phyloP scores from a whole-genome alignment of 1,284 basidiomycete genomes.

The Boletus holoroseus region DNA sequence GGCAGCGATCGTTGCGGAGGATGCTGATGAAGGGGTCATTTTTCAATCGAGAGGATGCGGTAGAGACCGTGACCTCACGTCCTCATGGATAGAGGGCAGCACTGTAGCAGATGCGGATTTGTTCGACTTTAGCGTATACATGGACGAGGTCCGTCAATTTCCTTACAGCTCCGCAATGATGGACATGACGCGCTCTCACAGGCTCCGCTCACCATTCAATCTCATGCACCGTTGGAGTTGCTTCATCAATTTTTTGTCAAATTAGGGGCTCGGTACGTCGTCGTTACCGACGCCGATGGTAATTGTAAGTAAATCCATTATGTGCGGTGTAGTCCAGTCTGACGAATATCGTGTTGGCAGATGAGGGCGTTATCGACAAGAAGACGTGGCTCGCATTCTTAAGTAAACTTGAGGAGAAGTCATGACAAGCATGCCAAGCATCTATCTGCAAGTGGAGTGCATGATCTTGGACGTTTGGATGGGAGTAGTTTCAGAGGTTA shows the following conservation, averaged over 20 bases:
- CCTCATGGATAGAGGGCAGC: conserved; percentile 49
- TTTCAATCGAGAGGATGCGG: conserved; percentile 53
- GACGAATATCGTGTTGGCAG: conserved; percentile 35
- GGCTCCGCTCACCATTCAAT: conserved; percentile 80
- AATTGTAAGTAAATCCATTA: conserved; percentile 53
- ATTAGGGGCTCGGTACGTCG: conserved; percentile 84
- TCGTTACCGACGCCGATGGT: conserved; percentile 80
- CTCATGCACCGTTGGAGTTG: conserved; percentile 81
- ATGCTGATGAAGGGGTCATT: conserved; percentile 58
- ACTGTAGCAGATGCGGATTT: conserved; percentile 44
- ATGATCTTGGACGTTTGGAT: not conserved
- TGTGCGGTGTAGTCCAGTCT: not conserved
- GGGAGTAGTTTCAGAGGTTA: not conserved
- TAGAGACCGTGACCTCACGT: conserved; percentile 39
- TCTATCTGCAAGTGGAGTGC: not conserved
- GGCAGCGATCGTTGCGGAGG: conserved; percentile 70
- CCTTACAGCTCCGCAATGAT: not conserved
- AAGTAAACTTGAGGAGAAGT: conserved; percentile 61
- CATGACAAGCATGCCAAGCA: not conserved
- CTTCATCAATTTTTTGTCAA: conserved; percentile 91
- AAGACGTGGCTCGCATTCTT: conserved; percentile 87
- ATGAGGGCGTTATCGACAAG: conserved; percentile 89
- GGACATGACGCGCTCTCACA: conserved; percentile 29
- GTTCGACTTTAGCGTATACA: conserved; percentile 84
- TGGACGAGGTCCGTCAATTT: conserved; percentile 67